A percentile compares a stretch with the other conserved stretches of the same genome.
phyloP scores from a whole-genome alignment of 2,329 filamentous ascomycete species.

The Aspergillus bombycis region DNA sequence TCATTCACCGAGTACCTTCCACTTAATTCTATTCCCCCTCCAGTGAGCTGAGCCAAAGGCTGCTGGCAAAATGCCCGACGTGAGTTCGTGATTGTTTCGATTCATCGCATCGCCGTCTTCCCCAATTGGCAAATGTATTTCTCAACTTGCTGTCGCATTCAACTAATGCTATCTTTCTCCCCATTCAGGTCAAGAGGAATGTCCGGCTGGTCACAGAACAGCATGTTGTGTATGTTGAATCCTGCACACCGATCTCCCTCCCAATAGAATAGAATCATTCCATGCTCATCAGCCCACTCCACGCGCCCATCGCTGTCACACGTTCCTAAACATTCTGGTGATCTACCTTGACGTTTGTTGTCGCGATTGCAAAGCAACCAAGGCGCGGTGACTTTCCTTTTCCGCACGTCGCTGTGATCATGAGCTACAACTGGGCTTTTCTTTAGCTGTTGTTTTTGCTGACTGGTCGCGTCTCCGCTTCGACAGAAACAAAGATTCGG shows the following conservation, averaged over 20 bases:
- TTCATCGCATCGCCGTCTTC: constrained; percentile 2
- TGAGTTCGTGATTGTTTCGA: constrained; percentile 25
- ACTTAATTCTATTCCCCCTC: constrained; percentile 2
- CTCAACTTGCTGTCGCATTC: constrained; percentile 19
- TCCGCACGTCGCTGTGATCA: not conserved
- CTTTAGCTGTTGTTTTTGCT: constrained; percentile 10
- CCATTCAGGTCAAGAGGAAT: constrained; percentile 71
- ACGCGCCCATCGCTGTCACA: constrained; percentile 2
- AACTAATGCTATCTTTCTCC: constrained; percentile 22
- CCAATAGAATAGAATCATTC: not conserved
- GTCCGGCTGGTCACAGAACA: constrained; percentile 95
- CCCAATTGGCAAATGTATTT: constrained; percentile 11
- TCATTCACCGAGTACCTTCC: constrained; percentile 2
- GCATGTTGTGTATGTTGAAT: constrained; percentile 72
- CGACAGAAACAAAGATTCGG: constrained; percentile 74
- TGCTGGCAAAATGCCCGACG: constrained; percentile 38
- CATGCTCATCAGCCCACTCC: not conserved
- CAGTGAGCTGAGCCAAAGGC: constrained; percentile 7
- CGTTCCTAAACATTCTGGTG: not conserved
- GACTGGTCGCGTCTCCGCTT: constrained; percentile 18
- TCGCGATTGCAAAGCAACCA: constrained; percentile 5
- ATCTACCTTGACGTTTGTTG: not conserved
- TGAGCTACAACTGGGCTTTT: not conserved
- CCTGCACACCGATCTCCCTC: not conserved
- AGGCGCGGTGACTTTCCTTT: not conserved